Evolutionary conservation across 768 basidiomycete genomes (phyloP), one percentile per base, ranked within the genome.

Genomic region (Xanthoconium stramineum): DNA sequence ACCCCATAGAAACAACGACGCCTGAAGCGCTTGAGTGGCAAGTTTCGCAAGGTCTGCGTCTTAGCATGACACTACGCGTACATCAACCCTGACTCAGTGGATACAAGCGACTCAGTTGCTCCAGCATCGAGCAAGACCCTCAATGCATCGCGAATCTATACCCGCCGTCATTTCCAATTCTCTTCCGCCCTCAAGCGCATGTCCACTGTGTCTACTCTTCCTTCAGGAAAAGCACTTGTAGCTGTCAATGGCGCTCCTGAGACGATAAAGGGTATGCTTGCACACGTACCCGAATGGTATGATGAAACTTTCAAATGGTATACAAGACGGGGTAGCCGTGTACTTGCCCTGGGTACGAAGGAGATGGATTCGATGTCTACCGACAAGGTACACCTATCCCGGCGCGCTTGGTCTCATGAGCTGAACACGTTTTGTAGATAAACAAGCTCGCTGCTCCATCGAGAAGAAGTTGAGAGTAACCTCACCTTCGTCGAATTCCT

Each of bases 1-100:
- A 99, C 69, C 97, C 97, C 0, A 99, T 99, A 97, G 97, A 99
- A 74, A 94, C 95, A 75, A 95, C 91, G 0, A 96, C 97, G 0
- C 77, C 98, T 9, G 90, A 91, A 58, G 88, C 93, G 3, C 79
- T 99, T 30, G 86, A 91, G 47, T 98, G 97, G 96, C 85, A 84
- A 55, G 70, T 98, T 39, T 75, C 71, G 11, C 83, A 84, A 73
- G 89, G 90, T 83, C 50, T 47, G 75, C 56, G n/a, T n/a, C n/a
- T n/a, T 38, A 32, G 12, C 13, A 17, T 32, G 17, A 30, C 14
- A 12, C 43, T 12, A 6, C 1, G 19, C 2, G 12, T 33, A 48
- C 5, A 32, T 47, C n/a, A 11, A 12, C 47, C 42, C 49, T 58
- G 43, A 65, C 15, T 30, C 5, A n/a, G n/a, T n/a, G 20, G 14